phyloP scores from a whole-genome alignment of 208 protist genomes.

The Leishmania braziliensis region DNA sequence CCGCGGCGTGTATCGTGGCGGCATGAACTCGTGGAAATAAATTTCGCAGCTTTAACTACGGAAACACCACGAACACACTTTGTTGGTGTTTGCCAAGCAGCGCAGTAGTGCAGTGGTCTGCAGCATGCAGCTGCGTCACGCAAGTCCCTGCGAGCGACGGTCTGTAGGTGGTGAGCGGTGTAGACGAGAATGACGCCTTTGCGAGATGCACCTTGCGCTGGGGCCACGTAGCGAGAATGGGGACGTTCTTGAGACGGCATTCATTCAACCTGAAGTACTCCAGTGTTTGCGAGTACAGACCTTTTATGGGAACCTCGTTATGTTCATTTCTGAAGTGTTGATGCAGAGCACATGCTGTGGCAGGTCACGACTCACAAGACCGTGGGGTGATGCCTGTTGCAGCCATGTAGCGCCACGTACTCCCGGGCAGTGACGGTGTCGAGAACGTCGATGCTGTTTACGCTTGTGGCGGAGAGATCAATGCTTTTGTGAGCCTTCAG shows the following conservation, averaged over 20 bases:
- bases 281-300: not conserved
- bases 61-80: not conserved
- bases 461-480: not conserved
- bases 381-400: no score
- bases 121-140: no score
- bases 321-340: not conserved
- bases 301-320: not conserved
- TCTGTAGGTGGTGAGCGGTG: no score
- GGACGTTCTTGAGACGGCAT: not conserved
- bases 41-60: not conserved
- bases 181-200: not conserved
- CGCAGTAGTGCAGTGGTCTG: no score
- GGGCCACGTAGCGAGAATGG: not conserved
- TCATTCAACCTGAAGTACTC: not conserved
- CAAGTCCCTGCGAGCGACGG: no score
- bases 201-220: not conserved
- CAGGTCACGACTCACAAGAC: not conserved
- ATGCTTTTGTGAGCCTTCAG: not conserved
- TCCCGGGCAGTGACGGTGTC: not conserved
- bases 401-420: not conserved
- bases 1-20: no score
- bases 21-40: no score
- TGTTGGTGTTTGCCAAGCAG: not conserved
- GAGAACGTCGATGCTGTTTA: not conserved
- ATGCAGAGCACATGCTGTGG: not conserved